These are phyloP conservation scores for Microsporum canis DNA, from an alignment of 2,329 filamentous ascomycete species.

Conservation along the genomic window DNA sequence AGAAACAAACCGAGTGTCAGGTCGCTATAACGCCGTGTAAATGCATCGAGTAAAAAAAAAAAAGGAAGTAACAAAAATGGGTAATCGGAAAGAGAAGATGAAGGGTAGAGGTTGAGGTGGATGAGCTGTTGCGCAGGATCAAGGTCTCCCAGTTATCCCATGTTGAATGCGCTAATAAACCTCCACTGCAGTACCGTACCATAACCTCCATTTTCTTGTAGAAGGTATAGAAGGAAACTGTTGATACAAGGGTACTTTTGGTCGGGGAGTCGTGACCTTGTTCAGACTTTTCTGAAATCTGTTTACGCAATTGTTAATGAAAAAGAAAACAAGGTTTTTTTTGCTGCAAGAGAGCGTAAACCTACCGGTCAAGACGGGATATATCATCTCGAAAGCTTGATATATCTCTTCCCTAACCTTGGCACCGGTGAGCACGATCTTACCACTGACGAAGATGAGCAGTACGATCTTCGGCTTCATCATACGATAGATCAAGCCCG, in stretches of 20 bases:
- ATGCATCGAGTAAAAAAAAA: constrained; percentile 1
- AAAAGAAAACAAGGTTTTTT: constrained; percentile 5
- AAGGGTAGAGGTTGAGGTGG: not conserved
- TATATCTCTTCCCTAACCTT: constrained; percentile 98
- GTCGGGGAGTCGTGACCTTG: not conserved
- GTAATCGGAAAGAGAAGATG: not conserved
- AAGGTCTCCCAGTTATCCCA: not conserved
- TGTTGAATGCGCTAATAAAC: not conserved
- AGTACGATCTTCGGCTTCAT: constrained; percentile 99
- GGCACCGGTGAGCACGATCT: constrained; percentile 94
- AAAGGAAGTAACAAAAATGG: not conserved
- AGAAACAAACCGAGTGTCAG: constrained; percentile 1
- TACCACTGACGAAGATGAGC: constrained; percentile 93
- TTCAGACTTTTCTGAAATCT: constrained; percentile 54
- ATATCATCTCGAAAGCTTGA: constrained; percentile 93
- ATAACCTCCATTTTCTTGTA: not conserved
- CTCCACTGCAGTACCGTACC: not conserved
- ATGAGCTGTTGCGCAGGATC: not conserved
- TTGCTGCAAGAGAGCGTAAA: constrained; percentile 11
- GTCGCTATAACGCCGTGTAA: constrained; percentile 4
- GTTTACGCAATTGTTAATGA: constrained; percentile 16
- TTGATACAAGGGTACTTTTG: constrained; percentile 19
- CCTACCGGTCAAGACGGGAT: constrained; percentile 80
- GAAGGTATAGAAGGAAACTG: constrained; percentile 15
- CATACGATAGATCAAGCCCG: constrained; percentile 99